phyloP scores from a whole-genome alignment of 2,329 filamentous ascomycete genomes.

The Cladosporium sphaerospermum region DNA sequence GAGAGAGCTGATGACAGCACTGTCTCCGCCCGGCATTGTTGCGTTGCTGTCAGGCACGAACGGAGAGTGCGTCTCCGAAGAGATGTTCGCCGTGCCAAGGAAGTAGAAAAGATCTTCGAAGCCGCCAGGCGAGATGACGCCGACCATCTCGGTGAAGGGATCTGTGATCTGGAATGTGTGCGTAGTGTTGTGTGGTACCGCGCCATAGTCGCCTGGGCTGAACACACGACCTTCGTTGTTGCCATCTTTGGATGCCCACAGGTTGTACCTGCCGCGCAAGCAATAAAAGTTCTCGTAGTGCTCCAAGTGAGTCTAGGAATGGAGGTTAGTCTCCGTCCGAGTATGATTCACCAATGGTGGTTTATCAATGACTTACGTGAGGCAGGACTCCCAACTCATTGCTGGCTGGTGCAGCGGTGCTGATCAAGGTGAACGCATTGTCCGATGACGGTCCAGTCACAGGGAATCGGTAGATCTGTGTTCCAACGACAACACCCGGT shows the following conservation, averaged over 20 bases:
- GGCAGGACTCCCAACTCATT: neutral
- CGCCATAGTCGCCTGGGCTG: slow-evolving; percentile 42
- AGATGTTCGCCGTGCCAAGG: slow-evolving; percentile 32
- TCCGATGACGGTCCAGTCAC: neutral
- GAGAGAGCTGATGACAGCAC: slow-evolving; percentile 29
- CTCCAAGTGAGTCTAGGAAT: neutral
- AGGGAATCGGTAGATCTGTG: neutral
- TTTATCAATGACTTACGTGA: neutral
- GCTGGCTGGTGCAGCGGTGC: neutral
- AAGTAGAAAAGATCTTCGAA: slow-evolving; percentile 39
- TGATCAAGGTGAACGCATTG: neutral
- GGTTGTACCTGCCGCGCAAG: slow-evolving; percentile 35
- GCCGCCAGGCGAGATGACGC: slow-evolving; percentile 43
- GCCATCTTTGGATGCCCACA: slow-evolving; percentile 38
- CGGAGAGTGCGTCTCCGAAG: slow-evolving; percentile 31
- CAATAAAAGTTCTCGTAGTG: neutral
- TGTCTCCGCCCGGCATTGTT: slow-evolving; percentile 25
- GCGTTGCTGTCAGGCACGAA: slow-evolving; percentile 32
- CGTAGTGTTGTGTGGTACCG: slow-evolving; percentile 40
- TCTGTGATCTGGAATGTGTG: slow-evolving; percentile 46
- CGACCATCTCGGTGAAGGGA: slow-evolving; percentile 43
- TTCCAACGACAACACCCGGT: neutral
- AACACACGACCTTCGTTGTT: slow-evolving; percentile 34
- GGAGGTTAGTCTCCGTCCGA: neutral
- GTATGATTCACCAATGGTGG: too few relatives aligned